Evolutionary conservation across 306 rosid genomes (phyloP), one percentile per base, ranked within the genome.

Genomic region (Sophora flavescens): DNA sequence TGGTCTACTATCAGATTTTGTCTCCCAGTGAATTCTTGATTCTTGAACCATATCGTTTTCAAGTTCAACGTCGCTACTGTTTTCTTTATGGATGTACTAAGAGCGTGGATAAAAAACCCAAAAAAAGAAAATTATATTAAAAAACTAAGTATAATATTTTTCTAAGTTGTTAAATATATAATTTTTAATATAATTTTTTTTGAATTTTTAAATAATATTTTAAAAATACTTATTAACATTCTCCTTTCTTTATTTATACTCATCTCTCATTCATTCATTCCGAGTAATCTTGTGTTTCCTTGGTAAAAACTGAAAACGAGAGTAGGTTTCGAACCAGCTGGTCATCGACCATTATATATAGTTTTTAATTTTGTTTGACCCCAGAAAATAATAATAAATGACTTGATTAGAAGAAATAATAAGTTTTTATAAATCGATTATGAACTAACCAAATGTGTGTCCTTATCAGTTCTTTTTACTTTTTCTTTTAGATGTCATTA

Each of bases 1-100:
- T 57, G 39, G 39, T 8, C 63, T 5, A 58, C 5, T 14, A 42
- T 32, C 0, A 2, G 6, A 4, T 39, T 39, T 70, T 70, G 70
- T 57, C 60, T 64, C 13, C 47, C 32, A 5, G 32, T 66, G 30
- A 66, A 75, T 30, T 66, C 50, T 64, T 65, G 8, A 44, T 78
- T 48, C 14, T 35, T 35, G 45, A 33, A 2, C 13, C 48, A 14
- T 4, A 6, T 30, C 32, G 32, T n/a, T 60, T 30, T 65, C 44
- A 3, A 53, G 57, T 69, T 63, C 67, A 18, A 71, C 16, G 36
- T 22, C 5, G n/a, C 47, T 22, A 41, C 28, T 53, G 2, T 35
- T 48, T 61, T 30, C 22, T 48, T n/a, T n/a, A n/a, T n/a, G n/a
- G n/a, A n/a, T n/a, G n/a, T n/a, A n/a, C n/a, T n/a, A n/a, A n/a